Evolutionary conservation across 2,329 filamentous ascomycete species (phyloP).

Genomic region (Aspergillus sp.): DNA sequence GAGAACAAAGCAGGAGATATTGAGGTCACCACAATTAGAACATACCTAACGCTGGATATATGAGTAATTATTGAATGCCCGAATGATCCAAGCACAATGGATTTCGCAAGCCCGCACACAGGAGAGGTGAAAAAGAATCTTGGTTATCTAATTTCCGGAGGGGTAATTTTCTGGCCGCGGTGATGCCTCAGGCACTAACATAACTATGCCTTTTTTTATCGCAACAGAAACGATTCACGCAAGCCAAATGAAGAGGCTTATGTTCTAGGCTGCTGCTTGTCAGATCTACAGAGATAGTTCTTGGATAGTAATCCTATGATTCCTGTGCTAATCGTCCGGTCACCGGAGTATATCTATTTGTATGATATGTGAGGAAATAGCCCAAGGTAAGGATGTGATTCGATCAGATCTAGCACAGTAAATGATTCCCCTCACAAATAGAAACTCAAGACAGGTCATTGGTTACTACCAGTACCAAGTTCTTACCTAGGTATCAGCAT

Average conservation of each 20-base stretch:
- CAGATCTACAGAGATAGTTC: no score
- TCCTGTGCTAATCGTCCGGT: no score
- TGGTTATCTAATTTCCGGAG: constrained; percentile 27
- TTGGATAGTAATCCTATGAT: no score
- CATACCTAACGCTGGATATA: not conserved
- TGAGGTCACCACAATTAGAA: not conserved
- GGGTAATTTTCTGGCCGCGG: constrained; percentile 38
- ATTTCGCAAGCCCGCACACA: constrained; percentile 19
- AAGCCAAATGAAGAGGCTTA: no score
- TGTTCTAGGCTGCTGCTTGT: no score
- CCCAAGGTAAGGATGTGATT: no score
- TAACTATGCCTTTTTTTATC: not conserved
- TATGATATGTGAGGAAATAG: no score
- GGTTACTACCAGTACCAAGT: no score
- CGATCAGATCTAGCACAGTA: no score
- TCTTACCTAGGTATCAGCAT: not conserved
- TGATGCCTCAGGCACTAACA: constrained; percentile 33
- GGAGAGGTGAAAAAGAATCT: constrained; percentile 14
- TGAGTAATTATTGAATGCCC: constrained; percentile 6
- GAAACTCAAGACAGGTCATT: no score
- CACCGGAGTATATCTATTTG: no score
- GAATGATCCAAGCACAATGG: constrained; percentile 9
- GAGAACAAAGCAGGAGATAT: not conserved
- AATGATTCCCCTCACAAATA: no score
- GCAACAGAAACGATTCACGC: not conserved